A percentile compares a stretch with the other conserved stretches of the same genome.
Evolutionary conservation across 75 land plant genomes (phyloP).

Genomic region (Gnetum montanum): DNA sequence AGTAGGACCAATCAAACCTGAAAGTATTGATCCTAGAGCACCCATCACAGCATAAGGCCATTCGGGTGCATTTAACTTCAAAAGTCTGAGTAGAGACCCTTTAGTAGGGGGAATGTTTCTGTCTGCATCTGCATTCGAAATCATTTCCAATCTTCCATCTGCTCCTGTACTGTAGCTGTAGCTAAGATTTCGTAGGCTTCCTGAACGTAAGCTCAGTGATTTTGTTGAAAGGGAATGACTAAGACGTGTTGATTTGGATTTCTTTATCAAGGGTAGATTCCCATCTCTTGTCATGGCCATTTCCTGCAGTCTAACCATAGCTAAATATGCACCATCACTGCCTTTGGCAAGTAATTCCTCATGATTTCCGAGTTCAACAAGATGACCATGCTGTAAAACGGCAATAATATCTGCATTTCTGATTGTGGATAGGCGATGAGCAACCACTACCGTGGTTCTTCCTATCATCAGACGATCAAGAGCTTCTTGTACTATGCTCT

Average conservation of each 20-base stretch:
- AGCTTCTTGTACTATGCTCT: conserved; percentile 93
- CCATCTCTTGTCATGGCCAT: conserved; percentile 62
- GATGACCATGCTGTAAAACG: conserved; percentile 79
- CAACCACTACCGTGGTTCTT: conserved; percentile 90
- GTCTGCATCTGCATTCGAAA: conserved; percentile 58
- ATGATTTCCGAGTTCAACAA: conserved; percentile 90
- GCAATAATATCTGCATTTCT: conserved; percentile 83
- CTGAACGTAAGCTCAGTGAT: conserved; percentile 51
- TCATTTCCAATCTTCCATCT: conserved; percentile 70
- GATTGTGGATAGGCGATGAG: conserved; percentile 94
- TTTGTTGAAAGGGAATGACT: conserved; percentile 67
- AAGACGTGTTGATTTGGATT: conserved; percentile 47
- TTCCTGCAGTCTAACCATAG: conserved; percentile 81
- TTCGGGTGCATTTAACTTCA: conserved; percentile 86
- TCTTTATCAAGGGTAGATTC: conserved; percentile 30
- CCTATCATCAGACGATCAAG: conserved; percentile 94
- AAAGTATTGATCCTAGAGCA: conserved; percentile 63
- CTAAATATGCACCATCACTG: conserved; percentile 66
- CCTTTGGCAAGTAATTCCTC: conserved; percentile 69
- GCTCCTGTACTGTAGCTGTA: conserved; percentile 63
- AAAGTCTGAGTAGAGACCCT: conserved; percentile 55
- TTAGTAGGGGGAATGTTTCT: conserved; percentile 33
- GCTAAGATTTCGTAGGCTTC: conserved; percentile 58
- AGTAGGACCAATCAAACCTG: conserved; percentile 78
- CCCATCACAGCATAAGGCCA: conserved; percentile 90